phyloP scores from a whole-genome alignment of 768 basidiomycete species.

The Auricularia sp. region DNA sequence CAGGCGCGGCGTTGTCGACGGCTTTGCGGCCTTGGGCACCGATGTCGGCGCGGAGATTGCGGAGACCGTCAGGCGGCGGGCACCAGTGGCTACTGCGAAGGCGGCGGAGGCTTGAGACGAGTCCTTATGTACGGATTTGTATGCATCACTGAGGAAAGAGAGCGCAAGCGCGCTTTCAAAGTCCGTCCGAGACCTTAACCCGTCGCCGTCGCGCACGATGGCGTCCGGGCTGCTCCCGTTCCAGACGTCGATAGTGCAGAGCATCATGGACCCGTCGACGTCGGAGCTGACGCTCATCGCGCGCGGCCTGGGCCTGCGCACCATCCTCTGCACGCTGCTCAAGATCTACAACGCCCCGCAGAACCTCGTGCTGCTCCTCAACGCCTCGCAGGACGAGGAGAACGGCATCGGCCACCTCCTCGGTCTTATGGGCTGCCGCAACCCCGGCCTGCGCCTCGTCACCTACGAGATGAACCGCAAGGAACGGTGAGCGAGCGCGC shows the following conservation, averaged over 20 bases:
- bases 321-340: conserved; percentile 75
- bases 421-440: conserved; percentile 81
- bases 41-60: too few species aligned
- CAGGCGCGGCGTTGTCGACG: too few species aligned
- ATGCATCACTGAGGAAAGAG: too few species aligned
- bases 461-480: conserved; percentile 71
- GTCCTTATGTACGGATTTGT: too few species aligned
- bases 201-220: neutral
- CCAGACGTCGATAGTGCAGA: neutral
- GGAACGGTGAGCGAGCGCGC: conserved; percentile 50
- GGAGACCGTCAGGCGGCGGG: too few species aligned
- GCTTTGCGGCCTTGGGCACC: too few species aligned
- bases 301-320: conserved; percentile 80
- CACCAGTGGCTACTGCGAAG: too few species aligned
- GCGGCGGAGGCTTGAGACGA: too few species aligned
- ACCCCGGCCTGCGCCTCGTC: conserved; percentile 74
- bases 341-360: conserved; percentile 85
- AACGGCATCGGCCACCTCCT: conserved; percentile 86
- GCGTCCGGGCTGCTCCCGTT: neutral
- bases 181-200: too few species aligned
- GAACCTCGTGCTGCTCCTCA: conserved; percentile 75
- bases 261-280: conserved; percentile 44
- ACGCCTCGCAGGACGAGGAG: conserved; percentile 80
- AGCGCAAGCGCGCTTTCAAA: too few species aligned
- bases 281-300: conserved; percentile 64